Base-by-base conservation (phyloP, 257 asterid species). In the Rehmannia glutinosa region DNA sequence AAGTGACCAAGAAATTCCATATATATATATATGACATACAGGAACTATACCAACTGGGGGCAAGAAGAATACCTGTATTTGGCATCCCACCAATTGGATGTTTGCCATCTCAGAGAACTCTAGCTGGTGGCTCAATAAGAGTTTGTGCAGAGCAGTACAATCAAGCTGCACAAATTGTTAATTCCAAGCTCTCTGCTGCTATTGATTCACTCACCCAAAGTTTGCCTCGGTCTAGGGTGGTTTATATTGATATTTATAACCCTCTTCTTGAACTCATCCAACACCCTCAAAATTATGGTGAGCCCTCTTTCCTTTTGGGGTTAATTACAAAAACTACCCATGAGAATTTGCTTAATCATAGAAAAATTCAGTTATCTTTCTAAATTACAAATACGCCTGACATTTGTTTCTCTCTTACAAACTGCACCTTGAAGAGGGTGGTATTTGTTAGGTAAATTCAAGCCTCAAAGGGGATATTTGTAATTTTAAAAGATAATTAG, bases 21-120 rank as follows among this genome's bases (percentile, higher is more conserved):
- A n/a, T n/a, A n/a, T n/a, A n/a, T n/a, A n/a, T n/a, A n/a, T n/a
- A n/a, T n/a, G n/a, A n/a, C n/a, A n/a, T n/a, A n/a, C n/a, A n/a
- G 86, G 88, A 80, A 8, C 1, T 84, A 39, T 78, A 87, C 81
- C 35, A 77, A 10, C 76, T 81, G 16, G 89, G 89, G 17, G 87
- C 84, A 15, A 70, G 89, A 59, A 75, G 75, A 54, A 75, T 86
- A 20, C 80, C 52, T 19, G 81, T 86, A 3, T 72, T 79, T 32
- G 69, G 82, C 2, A 39, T 76, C 19, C 81, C 83, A 11, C 83
- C 86, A 12, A 8, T 86, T 0, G 92, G 92, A 17, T 86, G 92
- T 30, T 42, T 81, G 66, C 92, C 92, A 17, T 16, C 52, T 12
- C 80, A 73, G 7, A 75, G 89, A 73, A 86, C 82, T 25, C 59